phyloP scores from a whole-genome alignment of 2,329 filamentous ascomycete species.

The Daldinia sp. region DNA sequence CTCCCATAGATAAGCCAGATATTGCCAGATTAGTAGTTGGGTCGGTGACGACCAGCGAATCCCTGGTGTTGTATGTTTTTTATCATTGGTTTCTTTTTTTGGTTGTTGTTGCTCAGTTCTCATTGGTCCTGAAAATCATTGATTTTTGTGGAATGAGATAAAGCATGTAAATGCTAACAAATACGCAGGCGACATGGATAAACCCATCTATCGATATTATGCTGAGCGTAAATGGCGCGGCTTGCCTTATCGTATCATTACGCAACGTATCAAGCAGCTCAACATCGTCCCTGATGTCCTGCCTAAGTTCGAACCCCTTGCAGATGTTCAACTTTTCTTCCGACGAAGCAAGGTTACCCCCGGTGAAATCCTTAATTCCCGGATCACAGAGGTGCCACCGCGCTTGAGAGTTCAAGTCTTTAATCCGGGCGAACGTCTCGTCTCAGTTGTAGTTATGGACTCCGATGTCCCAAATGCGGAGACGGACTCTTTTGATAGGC shows the following conservation, averaged over 20 bases:
- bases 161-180: slow-evolving; percentile 35
- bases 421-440: slow-evolving; percentile 81
- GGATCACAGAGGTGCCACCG: slow-evolving; percentile 78
- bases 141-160: not conserved
- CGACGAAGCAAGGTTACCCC: slow-evolving; percentile 75
- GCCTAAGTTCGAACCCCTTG: slow-evolving; percentile 79
- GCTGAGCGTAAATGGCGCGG: slow-evolving; percentile 88
- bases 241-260: slow-evolving; percentile 81
- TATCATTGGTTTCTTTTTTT: slow-evolving; percentile 23
- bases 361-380: slow-evolving; percentile 82
- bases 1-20: slow-evolving; percentile 38
- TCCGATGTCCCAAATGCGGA: slow-evolving; percentile 87
- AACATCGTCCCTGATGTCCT: slow-evolving; percentile 89
- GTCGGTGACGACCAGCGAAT: slow-evolving; percentile 39
- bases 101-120: not conserved
- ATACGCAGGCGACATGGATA: slow-evolving; percentile 85
- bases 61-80: slow-evolving; percentile 37
- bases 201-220: slow-evolving; percentile 93
- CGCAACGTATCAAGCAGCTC: slow-evolving; percentile 89
- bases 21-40: slow-evolving; percentile 34
- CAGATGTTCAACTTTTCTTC: slow-evolving; percentile 87
- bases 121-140: slow-evolving; percentile 5
- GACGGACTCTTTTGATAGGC: slow-evolving; percentile 79
- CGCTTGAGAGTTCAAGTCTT: slow-evolving; percentile 88
- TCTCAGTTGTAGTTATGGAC: slow-evolving; percentile 88